A percentile compares a stretch with the other conserved stretches of the same genome.
Conservation (phyloP, 2,329 filamentous ascomycete species). For the Cordyceps pruinosa region DNA sequence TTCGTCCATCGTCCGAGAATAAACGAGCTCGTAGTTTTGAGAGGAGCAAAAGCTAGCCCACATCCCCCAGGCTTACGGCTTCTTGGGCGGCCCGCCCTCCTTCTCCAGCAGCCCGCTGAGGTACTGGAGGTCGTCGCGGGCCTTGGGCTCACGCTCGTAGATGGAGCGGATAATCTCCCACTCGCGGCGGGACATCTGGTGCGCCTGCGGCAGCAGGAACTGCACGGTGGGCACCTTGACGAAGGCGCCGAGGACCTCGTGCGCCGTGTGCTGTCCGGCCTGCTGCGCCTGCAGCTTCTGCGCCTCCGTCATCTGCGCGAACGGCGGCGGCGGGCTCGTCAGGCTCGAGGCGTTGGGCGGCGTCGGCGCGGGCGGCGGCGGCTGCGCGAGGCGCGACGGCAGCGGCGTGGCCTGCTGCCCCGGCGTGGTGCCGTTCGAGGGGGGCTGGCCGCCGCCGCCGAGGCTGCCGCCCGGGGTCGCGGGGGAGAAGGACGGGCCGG, state of each 20-base stretch:
- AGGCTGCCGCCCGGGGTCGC: conserved; percentile 33
- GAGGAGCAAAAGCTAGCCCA: neutral
- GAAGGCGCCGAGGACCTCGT: conserved; percentile 56
- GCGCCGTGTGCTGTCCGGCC: conserved; percentile 50
- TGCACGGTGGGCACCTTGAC: conserved; percentile 58
- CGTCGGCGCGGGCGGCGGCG: conserved; percentile 16
- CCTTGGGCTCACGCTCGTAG: conserved; percentile 56
- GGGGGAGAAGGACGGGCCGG: conserved; percentile 48
- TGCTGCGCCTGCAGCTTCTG: conserved; percentile 37
- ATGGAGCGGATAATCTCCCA: conserved; percentile 67
- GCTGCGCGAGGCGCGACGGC: conserved; percentile 13
- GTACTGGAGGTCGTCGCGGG: conserved; percentile 54
- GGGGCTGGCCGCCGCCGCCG: conserved; percentile 17
- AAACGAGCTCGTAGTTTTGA: neutral
- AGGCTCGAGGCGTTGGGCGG: conserved; percentile 12
- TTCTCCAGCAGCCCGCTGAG: conserved; percentile 50
- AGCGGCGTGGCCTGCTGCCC: conserved; percentile 10
- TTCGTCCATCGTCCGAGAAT: no score
- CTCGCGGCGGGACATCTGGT: conserved; percentile 61
- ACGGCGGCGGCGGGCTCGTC: conserved; percentile 16
- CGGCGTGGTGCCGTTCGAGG: conserved; percentile 14
- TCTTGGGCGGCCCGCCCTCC: conserved; percentile 26
- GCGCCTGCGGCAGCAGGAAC: conserved; percentile 63
- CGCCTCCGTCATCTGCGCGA: conserved; percentile 22
- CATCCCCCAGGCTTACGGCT: neutral